Conservation (phyloP, 2,329 filamentous ascomycete species). For the Triangularia verruculosa region DNA sequence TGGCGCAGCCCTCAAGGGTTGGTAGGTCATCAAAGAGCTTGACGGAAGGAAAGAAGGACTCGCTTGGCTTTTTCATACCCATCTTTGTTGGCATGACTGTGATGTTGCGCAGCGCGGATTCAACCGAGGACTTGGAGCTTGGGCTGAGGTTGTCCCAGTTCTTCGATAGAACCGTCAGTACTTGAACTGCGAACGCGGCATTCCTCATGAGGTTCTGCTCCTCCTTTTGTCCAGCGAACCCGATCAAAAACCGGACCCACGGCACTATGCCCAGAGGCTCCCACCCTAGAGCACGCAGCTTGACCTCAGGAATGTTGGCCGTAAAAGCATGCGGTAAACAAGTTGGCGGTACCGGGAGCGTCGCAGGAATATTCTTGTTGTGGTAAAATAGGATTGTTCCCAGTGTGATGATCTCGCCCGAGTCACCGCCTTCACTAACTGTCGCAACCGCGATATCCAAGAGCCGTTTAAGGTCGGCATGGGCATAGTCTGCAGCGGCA, state of each 20-base stretch:
- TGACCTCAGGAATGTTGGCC: slow-evolving; percentile 59
- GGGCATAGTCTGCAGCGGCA: slow-evolving; percentile 68
- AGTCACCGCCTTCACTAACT: slow-evolving; percentile 54
- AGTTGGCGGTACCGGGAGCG: slow-evolving; percentile 73
- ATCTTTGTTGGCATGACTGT: slow-evolving; percentile 85
- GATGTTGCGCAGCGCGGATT: slow-evolving; percentile 61
- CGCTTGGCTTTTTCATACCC: slow-evolving; percentile 80
- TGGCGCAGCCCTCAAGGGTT: slow-evolving; percentile 69
- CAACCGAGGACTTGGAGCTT: slow-evolving; percentile 62
- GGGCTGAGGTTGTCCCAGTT: slow-evolving; percentile 79
- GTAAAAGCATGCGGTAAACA: slow-evolving; percentile 87
- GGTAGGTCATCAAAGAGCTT: slow-evolving; percentile 93
- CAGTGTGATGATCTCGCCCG: slow-evolving; percentile 72
- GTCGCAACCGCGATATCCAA: slow-evolving; percentile 79
- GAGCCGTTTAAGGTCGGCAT: slow-evolving; percentile 62
- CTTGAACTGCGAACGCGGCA: slow-evolving; percentile 69
- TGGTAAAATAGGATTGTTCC: slow-evolving; percentile 73
- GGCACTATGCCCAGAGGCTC: slow-evolving; percentile 76
- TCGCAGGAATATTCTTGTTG: slow-evolving; percentile 73
- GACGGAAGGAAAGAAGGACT: slow-evolving; percentile 91
- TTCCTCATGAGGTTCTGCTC: slow-evolving; percentile 67
- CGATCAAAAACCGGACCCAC: slow-evolving; percentile 81
- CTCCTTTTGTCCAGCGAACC: slow-evolving; percentile 57
- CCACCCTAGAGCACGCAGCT: slow-evolving; percentile 84
- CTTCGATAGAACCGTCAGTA: slow-evolving; percentile 80